Evolutionary conservation across 208 protist species (phyloP), one percentile per base, ranked within the genome.

Genomic region (Leishmania martiniquensis): DNA sequence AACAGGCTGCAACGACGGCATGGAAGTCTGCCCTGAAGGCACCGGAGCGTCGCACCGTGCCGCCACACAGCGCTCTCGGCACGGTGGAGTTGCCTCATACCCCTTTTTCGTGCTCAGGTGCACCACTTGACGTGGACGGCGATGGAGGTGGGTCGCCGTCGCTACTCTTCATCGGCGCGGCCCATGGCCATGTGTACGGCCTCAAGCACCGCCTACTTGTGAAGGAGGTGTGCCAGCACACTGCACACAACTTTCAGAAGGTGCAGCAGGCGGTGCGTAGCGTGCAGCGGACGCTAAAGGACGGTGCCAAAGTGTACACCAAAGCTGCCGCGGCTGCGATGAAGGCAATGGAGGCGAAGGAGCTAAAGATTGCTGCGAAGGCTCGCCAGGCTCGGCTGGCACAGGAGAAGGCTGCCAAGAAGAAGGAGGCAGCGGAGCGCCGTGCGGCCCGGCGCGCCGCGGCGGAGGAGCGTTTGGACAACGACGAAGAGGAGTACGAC

Each of bases 11-110:
- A 59, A 67, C 72, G 7, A 22, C 62, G 20, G 51, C 76, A 47
- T 57, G 62, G 73, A 94, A 92, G 69, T 94, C 90, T 32, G 90
- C 88, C 42, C 63, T 94, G 5, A 94, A 94, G 82, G 57, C 76
- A 39, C 77, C 85, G 52, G 86, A 86, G 68, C 74, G 86, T 49
- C 85, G 77, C n/a, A 59, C 81, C 7, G 83, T 92, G 17, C 86
- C 84, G 17, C 66, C 77, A 6, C 69, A 88, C 32, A 65, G 65
- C 17, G 76, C 89, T 45, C 80, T 95, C 37, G 89, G 87, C 37
- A 93, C 87, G 0, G 80, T 95, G 42, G 91, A 89, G 75, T 84
- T 95, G 57, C 89, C 87, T 47, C 85, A 88, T 65, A 59, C 70
- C 3, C 91, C 91, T 7, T 86, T 88, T 52, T 70, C 84, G 6